A percentile compares a stretch with the other conserved stretches of the same genome.
These are phyloP conservation scores for Plasmopara muralis DNA, from an alignment of 352 stramenopile genomes.

Conservation along the genomic window DNA sequence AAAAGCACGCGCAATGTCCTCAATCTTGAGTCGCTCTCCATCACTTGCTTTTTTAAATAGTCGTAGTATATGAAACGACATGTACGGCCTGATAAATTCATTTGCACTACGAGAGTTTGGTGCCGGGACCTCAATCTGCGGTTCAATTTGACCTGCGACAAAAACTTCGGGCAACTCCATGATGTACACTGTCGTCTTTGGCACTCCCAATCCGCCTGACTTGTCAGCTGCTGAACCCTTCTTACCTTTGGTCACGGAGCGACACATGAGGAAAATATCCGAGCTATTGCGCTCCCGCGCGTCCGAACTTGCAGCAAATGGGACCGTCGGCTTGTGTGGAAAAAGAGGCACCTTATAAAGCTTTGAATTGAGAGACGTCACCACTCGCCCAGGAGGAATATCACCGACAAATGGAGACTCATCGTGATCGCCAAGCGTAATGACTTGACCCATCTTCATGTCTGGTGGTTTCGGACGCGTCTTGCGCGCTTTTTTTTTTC, in stretches of 20 bases:
- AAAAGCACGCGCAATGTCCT: slow-evolving; percentile 75
- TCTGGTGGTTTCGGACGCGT: slow-evolving; percentile 58
- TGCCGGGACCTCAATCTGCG: slow-evolving; percentile 75
- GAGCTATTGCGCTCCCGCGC: slow-evolving; percentile 34
- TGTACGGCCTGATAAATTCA: slow-evolving; percentile 83
- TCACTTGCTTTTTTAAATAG: slow-evolving; percentile 81
- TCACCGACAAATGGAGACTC: slow-evolving; percentile 80
- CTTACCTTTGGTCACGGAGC: slow-evolving; percentile 68
- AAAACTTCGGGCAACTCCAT: slow-evolving; percentile 77
- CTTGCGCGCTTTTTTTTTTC: slow-evolving; percentile 76
- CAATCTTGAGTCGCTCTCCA: slow-evolving; percentile 74
- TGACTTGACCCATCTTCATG: slow-evolving; percentile 78
- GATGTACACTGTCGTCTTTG: slow-evolving; percentile 65
- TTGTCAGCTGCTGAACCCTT: slow-evolving; percentile 31
- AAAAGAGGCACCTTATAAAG: slow-evolving; percentile 83
- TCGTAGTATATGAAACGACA: slow-evolving; percentile 80
- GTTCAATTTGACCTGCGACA: slow-evolving; percentile 72
- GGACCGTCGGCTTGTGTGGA: slow-evolving; percentile 47
- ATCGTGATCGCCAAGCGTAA: slow-evolving; percentile 71
- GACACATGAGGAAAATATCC: slow-evolving; percentile 70
- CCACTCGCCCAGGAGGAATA: slow-evolving; percentile 61
- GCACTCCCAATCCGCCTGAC: slow-evolving; percentile 26
- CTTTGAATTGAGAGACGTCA: slow-evolving; percentile 79
- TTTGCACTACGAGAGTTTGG: slow-evolving; percentile 76
- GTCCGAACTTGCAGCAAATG: slow-evolving; percentile 38